Percentiles rank a stretch among this genome's conserved stretches.
These are phyloP conservation scores for Bacterosira constricta DNA, from an alignment of 108 stramenopile species.

Conservation along the genomic window DNA sequence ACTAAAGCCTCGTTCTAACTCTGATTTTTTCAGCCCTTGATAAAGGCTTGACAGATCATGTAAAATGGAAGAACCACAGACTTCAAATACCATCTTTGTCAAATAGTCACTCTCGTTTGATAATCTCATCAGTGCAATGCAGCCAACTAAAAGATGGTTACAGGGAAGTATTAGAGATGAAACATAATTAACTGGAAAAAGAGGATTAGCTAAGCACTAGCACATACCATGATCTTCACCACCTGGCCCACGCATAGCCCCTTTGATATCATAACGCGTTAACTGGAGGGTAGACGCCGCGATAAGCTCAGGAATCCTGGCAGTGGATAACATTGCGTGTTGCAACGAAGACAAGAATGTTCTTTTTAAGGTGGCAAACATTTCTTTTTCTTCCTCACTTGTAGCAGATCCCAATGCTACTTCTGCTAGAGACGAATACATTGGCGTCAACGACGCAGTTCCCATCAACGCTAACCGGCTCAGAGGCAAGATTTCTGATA, in stretches of 20 bases:
- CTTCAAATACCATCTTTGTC: conserved; percentile 31
- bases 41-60: conserved; percentile 60
- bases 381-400: conserved; percentile 22
- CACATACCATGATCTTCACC: conserved; percentile 67
- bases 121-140: conserved; percentile 70
- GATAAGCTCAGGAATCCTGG: conserved; percentile 69
- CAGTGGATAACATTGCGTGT: conserved; percentile 51
- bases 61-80: conserved; percentile 35
- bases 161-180: neutral
- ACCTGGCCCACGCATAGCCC: conserved; percentile 83
- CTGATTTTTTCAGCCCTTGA: conserved; percentile 55
- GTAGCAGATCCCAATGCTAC: neutral
- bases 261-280: conserved; percentile 78
- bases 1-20: conserved; percentile 59
- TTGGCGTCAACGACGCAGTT: conserved; percentile 63
- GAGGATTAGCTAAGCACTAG: neutral
- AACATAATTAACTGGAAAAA: neutral
- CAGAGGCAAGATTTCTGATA: conserved; percentile 48
- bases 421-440: conserved; percentile 44
- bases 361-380: conserved; percentile 19
- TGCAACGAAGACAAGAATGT: conserved; percentile 30
- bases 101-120: conserved; percentile 60
- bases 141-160: conserved; percentile 50
- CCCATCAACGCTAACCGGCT: conserved; percentile 69
- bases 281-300: conserved; percentile 64